phyloP scores from a whole-genome alignment of 78 protist species.

The Chrysochromulina parva region DNA sequence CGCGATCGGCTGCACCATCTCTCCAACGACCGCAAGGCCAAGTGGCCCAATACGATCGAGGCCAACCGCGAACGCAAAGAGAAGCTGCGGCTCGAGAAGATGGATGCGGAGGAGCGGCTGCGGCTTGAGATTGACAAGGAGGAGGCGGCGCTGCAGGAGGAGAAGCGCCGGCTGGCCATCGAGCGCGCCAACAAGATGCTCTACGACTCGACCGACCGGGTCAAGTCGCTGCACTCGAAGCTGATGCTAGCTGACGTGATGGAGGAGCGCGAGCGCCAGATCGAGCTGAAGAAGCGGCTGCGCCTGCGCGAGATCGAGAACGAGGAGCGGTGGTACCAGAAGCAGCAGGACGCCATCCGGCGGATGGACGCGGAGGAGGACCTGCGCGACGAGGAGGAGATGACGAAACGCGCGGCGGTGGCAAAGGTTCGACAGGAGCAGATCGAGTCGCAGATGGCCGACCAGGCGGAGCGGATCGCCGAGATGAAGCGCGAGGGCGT shows the following conservation, averaged over 20 bases:
- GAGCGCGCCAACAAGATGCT: slow-evolving; percentile 32
- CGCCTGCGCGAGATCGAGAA: neutral
- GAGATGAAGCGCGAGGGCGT: neutral
- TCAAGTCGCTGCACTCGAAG: neutral
- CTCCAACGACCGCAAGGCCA: neutral
- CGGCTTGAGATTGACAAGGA: neutral
- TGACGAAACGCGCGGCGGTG: neutral
- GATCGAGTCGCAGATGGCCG: neutral
- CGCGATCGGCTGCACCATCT: neutral
- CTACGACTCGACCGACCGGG: slow-evolving; percentile 24
- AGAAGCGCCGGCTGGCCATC: slow-evolving; percentile 28
- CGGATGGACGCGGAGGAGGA: slow-evolving; percentile 32
- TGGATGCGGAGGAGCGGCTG: slow-evolving; percentile 3
- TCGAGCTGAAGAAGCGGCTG: neutral
- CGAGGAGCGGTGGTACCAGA: neutral
- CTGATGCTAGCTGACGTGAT: neutral
- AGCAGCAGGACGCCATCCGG: neutral
- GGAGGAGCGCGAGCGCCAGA: neutral
- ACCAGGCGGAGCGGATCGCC: neutral
- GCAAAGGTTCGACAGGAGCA: neutral
- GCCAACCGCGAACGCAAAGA: neutral
- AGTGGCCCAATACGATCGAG: slow-evolving; percentile 8
- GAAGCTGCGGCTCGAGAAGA: neutral
- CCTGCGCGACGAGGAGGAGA: neutral
- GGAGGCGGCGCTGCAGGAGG: neutral